phyloP scores from a whole-genome alignment of 176 grass and related monocot genomes.

The Oryza officinalis region DNA sequence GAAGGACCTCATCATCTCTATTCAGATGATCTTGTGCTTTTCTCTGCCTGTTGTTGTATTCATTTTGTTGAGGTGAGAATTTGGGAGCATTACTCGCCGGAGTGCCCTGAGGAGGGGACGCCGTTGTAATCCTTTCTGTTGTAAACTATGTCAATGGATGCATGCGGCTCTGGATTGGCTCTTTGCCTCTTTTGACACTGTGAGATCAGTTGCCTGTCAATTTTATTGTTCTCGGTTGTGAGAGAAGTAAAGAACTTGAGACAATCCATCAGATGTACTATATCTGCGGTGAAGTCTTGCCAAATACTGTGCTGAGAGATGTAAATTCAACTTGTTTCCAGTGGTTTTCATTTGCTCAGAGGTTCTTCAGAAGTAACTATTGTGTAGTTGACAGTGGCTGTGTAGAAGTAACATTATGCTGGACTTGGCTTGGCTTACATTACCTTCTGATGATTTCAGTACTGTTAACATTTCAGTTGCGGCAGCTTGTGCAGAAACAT shows the following conservation, averaged over 20 bases:
- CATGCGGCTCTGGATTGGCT: conserved; percentile 11
- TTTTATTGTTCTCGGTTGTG: conserved; percentile 40
- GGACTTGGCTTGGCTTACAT: not conserved
- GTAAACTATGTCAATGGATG: conserved; percentile 22
- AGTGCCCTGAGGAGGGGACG: conserved; percentile 7
- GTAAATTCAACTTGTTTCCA: conserved; percentile 34
- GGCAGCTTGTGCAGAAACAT: not conserved
- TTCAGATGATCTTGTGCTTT: conserved; percentile 35
- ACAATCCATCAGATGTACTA: conserved; percentile 21
- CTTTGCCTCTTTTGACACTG: conserved; percentile 13
- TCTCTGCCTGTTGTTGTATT: conserved; percentile 42
- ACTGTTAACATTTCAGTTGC: not conserved
- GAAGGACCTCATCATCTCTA: conserved; percentile 10
- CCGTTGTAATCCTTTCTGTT: conserved; percentile 40
- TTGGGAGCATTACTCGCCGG: conserved; percentile 19
- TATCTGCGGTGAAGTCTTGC: conserved; percentile 33
- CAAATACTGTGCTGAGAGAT: conserved; percentile 18
- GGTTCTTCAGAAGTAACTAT: not conserved
- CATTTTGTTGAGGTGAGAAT: conserved; percentile 39
- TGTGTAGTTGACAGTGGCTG: not conserved
- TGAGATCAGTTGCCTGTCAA: conserved; percentile 22
- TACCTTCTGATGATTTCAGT: not conserved
- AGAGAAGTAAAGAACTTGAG: conserved; percentile 34
- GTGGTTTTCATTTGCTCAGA: not conserved
- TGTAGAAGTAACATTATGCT: conserved; percentile 23